These are phyloP conservation scores for Albophoma yamanashiensis DNA, from an alignment of 2,329 filamentous ascomycete genomes.

Conservation along the genomic window DNA sequence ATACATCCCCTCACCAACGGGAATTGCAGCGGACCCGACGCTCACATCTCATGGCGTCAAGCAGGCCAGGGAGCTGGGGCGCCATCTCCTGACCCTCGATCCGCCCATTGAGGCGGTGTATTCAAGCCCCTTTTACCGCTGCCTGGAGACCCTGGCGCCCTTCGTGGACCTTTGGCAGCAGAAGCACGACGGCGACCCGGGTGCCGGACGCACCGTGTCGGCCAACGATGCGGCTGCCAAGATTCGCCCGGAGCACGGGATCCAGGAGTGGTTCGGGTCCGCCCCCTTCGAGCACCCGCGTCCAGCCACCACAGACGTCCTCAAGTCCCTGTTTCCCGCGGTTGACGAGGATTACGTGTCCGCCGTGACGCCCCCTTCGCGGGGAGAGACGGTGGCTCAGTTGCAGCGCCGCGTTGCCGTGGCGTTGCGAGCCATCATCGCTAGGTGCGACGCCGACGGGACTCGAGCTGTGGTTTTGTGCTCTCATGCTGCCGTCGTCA, in stretches of 20 bases:
- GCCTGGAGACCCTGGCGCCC: constrained; percentile 72
- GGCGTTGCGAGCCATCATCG: constrained; percentile 59
- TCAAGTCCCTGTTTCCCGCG: constrained; percentile 59
- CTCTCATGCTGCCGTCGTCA: constrained; percentile 82
- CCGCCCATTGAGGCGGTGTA: constrained; percentile 70
- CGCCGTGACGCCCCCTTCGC: constrained; percentile 52
- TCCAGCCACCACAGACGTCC: constrained; percentile 52
- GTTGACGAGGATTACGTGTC: constrained; percentile 48
- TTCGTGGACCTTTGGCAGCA: constrained; percentile 38
- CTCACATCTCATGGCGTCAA: constrained; percentile 78
- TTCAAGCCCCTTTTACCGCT: constrained; percentile 78
- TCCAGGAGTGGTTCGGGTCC: constrained; percentile 85
- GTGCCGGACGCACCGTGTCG: neutral
- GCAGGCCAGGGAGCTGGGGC: constrained; percentile 70
- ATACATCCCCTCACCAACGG: constrained; percentile 69
- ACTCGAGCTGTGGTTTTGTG: constrained; percentile 66
- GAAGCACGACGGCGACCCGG: neutral
- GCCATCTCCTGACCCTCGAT: constrained; percentile 47
- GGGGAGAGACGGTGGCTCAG: constrained; percentile 69
- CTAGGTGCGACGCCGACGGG: constrained; percentile 60
- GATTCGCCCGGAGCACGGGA: constrained; percentile 45
- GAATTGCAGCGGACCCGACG: constrained; percentile 77
- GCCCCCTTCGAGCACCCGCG: constrained; percentile 78
- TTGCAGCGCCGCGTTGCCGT: constrained; percentile 72
- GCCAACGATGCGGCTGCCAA: constrained; percentile 12